Percentiles rank a stretch among this genome's conserved stretches.
Conservation (phyloP, 2,329 filamentous ascomycete genomes). For the Epichloe brachyelytri region DNA sequence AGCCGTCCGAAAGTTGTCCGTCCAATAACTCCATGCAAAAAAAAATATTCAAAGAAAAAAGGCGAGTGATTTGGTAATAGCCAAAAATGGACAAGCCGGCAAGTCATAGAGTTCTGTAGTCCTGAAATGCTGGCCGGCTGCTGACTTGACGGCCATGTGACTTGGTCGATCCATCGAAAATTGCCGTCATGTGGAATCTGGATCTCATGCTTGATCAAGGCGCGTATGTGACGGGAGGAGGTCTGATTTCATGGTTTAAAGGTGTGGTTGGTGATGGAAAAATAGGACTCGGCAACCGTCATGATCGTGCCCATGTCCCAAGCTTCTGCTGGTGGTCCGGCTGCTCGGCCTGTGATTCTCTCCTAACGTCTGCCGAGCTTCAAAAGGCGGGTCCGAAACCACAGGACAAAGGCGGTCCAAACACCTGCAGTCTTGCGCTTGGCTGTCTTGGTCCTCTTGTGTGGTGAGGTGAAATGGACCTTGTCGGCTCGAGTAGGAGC, state of each 20-base stretch:
- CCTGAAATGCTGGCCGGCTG: not conserved
- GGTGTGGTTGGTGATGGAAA: not conserved
- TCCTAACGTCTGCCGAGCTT: conserved; percentile 28
- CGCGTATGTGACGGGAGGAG: not conserved
- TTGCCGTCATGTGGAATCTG: not conserved
- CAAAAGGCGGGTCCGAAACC: conserved; percentile 42
- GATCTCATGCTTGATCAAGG: not conserved
- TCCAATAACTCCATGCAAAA: not conserved
- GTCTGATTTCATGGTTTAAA: not conserved
- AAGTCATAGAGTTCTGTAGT: not conserved
- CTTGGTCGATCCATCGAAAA: not conserved
- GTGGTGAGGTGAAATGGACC: conserved; percentile 28
- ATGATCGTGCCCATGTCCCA: conserved; percentile 1
- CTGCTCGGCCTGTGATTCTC: conserved; percentile 8
- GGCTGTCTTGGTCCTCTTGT: conserved; percentile 30
- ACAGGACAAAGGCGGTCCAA: conserved; percentile 51
- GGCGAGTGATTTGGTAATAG: not conserved
- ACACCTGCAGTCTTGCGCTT: conserved; percentile 49
- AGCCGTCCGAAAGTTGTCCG: not conserved
- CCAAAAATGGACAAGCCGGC: not conserved
- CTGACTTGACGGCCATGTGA: not conserved
- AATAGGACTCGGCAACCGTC: not conserved
- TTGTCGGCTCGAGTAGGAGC: conserved; percentile 24
- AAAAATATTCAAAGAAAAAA: not conserved
- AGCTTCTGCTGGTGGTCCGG: not conserved